Evolutionary conservation across 2,329 filamentous ascomycete species (phyloP).

Genomic region (Sclerotinia trifoliorum): DNA sequence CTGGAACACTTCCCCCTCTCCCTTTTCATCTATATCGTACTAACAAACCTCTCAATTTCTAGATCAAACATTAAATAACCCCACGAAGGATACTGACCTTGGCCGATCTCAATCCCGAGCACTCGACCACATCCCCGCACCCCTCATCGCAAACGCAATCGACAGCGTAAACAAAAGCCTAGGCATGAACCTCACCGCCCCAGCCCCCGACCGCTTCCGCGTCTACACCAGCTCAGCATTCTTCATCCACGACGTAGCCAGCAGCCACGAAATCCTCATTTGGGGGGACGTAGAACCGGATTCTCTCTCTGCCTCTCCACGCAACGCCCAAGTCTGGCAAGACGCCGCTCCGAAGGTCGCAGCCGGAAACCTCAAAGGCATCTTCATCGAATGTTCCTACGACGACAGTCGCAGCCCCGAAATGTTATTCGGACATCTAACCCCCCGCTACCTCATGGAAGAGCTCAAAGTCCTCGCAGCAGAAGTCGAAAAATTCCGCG

Average conservation of each 20-base stretch:
- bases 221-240: constrained; percentile 89
- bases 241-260: constrained; percentile 77
- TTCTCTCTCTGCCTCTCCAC: constrained; percentile 74
- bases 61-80: not conserved
- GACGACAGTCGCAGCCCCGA: constrained; percentile 75
- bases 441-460: constrained; percentile 75
- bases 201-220: constrained; percentile 43
- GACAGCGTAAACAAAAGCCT: not conserved
- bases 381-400: constrained; percentile 97
- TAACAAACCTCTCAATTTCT: not conserved
- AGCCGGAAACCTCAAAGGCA: constrained; percentile 67
- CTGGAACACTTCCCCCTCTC: not conserved
- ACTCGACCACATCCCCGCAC: no score
- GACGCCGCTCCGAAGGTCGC: constrained; percentile 85
- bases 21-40: not conserved
- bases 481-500: constrained; percentile 28
- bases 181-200: not conserved
- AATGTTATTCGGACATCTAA: constrained; percentile 83
- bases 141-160: no score
- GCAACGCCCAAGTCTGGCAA: constrained; percentile 81
- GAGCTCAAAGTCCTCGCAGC: constrained; percentile 71
- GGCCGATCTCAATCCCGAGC: no score
- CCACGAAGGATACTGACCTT: not conserved
- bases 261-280: constrained; percentile 77
- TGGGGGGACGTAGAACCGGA: constrained; percentile 97